Evolutionary conservation across 2,329 filamentous ascomycete genomes (phyloP), one percentile per base, ranked within the genome.

Genomic region (Nemania serpens): DNA sequence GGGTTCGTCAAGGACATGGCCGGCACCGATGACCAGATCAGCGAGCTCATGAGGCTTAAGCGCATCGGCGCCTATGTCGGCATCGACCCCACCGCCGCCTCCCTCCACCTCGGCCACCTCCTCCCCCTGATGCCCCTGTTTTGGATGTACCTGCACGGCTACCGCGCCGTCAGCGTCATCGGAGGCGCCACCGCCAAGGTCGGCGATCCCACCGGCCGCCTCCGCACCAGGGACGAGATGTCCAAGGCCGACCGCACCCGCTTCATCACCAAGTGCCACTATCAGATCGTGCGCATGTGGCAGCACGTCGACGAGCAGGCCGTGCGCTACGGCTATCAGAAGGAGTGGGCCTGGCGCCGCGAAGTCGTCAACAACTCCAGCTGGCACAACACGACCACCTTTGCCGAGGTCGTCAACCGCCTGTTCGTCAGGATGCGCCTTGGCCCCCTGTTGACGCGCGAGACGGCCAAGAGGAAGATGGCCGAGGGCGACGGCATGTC

Each of bases 401-500:
- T 96, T 46, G 80, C 91, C 50, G 90, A 97, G 47, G 84, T 97
- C 53, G 79, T 96, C 67, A 84, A 85, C 71, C 83, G 88, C 58
- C 78, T 97, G 33, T 95, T 93, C 2, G 84, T 82, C 34, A 83
- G 87, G 47, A 86, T 92, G 73, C 84, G 94, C 60, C 78, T 99
- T 52, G 93, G 94, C 1, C 84, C 93, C 2, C 93, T 99, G 91
- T 82, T 99, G 61, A 87, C 88, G 54, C 88, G 92, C 70, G 94
- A 98, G 64, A 95, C 91, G 36, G 93, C 96, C 56, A 95, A 92
- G 76, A 88, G 87, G 59, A 91, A 93, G 71, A 83, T 98, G 81
- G 84, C 84, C n/a, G 88, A 88, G 55, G 91, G 92, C 39, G 91
- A 95, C 65, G 96, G 95, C 69, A 94, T 99, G 89, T 96, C 93